Base-by-base conservation (phyloP, 306 rosid species). In the Trichosanthes truncata region DNA sequence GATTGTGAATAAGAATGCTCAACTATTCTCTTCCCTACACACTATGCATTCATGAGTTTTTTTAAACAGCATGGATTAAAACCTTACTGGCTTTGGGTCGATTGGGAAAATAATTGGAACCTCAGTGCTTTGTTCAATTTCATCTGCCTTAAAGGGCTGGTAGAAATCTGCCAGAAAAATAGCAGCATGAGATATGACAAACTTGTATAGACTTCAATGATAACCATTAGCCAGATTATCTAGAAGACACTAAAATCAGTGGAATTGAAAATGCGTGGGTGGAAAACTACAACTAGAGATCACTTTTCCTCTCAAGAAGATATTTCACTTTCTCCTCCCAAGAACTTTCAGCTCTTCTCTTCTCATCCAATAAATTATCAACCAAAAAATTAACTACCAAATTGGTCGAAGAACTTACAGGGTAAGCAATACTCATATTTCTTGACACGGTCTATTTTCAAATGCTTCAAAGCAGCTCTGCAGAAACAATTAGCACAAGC, bases 371-470 rank as follows among this genome's bases (percentile, higher is more conserved):
- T 5, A 69, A 41, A 69, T 2, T 41, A 12, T 23, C 55, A 43
- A 43, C 21, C 77, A 46, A 46, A 4, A 25, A 25, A 25, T 25
- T 72, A 46, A 31, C 59, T 0, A 72, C 59, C 59, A 46, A 14
- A 45, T 13, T 23, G 40, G 7, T 46, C 49, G 45, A 78, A 60
- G 71, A 79, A 87, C 96, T 85, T 85, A 93, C 97, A 93, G 52
- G 97, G 96, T 86, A 93, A 78, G 89, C 97, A 93, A 85, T 93
- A 91, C 57, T 93, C 97, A 8, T 84, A 91, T 86, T 91, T 93
- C 91, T 93, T 93, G 61, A 89, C 45, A 40, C 96, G 91, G 73
- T 91, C 97, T 84, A 91, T 72, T 88, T 93, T 93, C 89, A 93
- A 81, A 86, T 93, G 94, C 79, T 88, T 93, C 77, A 93, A 83